These are phyloP conservation scores for Besnoitia besnoiti DNA, from an alignment of 169 alveolate species.

Conservation along the genomic window DNA sequence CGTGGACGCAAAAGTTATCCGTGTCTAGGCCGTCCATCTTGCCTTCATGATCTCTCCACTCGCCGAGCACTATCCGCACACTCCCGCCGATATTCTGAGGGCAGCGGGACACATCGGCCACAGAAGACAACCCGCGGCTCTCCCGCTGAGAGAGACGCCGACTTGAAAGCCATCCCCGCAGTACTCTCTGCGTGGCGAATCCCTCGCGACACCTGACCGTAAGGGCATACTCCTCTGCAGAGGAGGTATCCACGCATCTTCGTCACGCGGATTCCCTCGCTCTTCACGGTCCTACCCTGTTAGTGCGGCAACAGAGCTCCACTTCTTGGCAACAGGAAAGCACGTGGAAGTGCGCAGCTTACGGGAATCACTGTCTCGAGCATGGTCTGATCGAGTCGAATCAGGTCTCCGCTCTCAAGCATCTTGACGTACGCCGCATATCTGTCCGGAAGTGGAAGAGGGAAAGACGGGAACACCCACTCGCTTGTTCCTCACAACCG, in stretches of 20 bases:
- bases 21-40: conserved; percentile 51
- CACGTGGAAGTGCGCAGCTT: background rate
- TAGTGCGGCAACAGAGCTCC: too few species aligned
- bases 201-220: too few species aligned
- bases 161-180: too few species aligned
- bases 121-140: too few species aligned
- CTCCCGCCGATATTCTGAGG: conserved; percentile 66
- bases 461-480: too few species aligned
- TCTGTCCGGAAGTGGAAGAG: too few species aligned
- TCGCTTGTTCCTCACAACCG: background rate
- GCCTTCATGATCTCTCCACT: conserved; percentile 62
- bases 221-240: too few species aligned
- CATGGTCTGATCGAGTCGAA: conserved; percentile 59
- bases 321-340: background rate
- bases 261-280: too few species aligned
- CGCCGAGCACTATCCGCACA: conserved; percentile 55
- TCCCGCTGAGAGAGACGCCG: too few species aligned
- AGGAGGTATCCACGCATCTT: too few species aligned
- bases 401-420: conserved; percentile 61
- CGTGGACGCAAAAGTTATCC: conserved; percentile 49
- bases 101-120: background rate
- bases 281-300: too few species aligned
- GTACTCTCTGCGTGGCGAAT: too few species aligned
- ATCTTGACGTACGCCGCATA: conserved; percentile 51
- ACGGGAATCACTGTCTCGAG: conserved; percentile 70